Evolutionary conservation across 2,329 filamentous ascomycete genomes (phyloP).

Genomic region (Talaromyces marneffei): DNA sequence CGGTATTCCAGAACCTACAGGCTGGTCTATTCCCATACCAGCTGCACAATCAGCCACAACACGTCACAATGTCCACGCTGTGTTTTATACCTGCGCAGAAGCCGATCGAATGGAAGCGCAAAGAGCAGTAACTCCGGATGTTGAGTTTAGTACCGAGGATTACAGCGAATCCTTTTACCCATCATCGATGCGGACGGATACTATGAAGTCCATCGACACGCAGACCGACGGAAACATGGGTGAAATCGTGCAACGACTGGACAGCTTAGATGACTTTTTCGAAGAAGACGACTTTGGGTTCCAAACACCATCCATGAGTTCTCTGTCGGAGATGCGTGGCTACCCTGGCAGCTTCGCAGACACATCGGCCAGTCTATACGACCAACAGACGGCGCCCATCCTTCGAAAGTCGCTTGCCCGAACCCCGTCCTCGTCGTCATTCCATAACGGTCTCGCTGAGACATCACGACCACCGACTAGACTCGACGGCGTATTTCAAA

Average conservation of each 20-base stretch:
- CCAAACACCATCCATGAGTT: conserved; percentile 51
- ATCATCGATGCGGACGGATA: conserved; percentile 70
- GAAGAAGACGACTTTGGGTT: conserved; percentile 53
- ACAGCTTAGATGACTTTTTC: conserved; percentile 77
- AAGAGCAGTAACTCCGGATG: conserved; percentile 66
- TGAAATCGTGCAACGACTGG: conserved; percentile 73
- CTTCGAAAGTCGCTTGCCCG: conserved; percentile 71
- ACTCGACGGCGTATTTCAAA: conserved; percentile 36
- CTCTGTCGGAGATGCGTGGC: conserved; percentile 33
- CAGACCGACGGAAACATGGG: conserved; percentile 60
- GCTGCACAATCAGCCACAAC: conserved; percentile 83
- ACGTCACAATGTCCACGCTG: conserved; percentile 85
- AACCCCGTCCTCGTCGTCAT: conserved; percentile 66
- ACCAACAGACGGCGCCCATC: conserved; percentile 87
- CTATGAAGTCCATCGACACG: conserved; percentile 83
- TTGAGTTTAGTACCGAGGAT: conserved; percentile 90
- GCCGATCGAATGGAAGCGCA: conserved; percentile 56
- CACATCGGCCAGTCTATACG: conserved; percentile 76
- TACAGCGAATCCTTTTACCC: conserved; percentile 72
- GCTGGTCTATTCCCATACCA: conserved; percentile 92
- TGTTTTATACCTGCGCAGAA: conserved; percentile 87
- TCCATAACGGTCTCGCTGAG: conserved; percentile 85
- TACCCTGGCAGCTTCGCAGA: conserved; percentile 63
- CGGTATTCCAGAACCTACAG: conserved; percentile 89
- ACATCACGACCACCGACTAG: conserved; percentile 53